Evolutionary conservation across 176 grass and related monocot species (phyloP).

Genomic region (Rhipidocladum racemiflorum): DNA sequence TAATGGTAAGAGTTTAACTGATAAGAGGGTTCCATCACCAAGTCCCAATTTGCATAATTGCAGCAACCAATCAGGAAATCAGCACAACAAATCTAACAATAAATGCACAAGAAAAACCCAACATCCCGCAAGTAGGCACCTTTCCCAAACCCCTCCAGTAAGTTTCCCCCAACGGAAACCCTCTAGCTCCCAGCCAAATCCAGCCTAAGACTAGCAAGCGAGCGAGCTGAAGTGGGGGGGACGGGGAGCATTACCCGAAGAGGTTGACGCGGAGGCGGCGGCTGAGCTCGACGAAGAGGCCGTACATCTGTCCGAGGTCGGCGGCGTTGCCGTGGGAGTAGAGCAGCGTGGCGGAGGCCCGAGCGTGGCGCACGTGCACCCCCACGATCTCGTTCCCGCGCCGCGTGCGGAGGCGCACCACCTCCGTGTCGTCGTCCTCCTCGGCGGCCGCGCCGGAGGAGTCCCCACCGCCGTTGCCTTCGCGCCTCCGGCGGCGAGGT

Average conservation of each 20-base stretch:
- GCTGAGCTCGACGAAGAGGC: constrained; percentile 70
- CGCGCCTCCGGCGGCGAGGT: constrained; percentile 39
- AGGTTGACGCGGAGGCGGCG: constrained; percentile 56
- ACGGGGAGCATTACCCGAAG: constrained; percentile 38
- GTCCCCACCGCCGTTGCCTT: constrained; percentile 25
- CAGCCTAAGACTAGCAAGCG: not conserved
- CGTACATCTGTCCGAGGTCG: constrained; percentile 71
- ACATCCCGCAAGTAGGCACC: not conserved
- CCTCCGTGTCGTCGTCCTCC: constrained; percentile 43
- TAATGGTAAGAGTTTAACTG: not conserved
- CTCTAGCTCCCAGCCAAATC: not conserved
- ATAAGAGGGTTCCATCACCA: too few relatives aligned
- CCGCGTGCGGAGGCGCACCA: constrained; percentile 59
- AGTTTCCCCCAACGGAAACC: constrained; percentile 18
- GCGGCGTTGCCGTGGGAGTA: constrained; percentile 76
- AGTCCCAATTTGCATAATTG: not conserved
- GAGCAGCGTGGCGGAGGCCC: constrained; percentile 59
- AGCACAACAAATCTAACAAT: constrained; percentile 25
- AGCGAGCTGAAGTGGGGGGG: not conserved
- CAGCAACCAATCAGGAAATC: constrained; percentile 1
- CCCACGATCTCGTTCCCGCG: constrained; percentile 68
- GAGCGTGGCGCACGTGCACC: constrained; percentile 53
- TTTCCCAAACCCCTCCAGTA: constrained; percentile 17
- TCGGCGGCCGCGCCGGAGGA: constrained; percentile 12
- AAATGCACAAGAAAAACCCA: constrained; percentile 37